Evolutionary conservation across 805 yeast genomes (phyloP).

Genomic region (Candida krabiensis): DNA sequence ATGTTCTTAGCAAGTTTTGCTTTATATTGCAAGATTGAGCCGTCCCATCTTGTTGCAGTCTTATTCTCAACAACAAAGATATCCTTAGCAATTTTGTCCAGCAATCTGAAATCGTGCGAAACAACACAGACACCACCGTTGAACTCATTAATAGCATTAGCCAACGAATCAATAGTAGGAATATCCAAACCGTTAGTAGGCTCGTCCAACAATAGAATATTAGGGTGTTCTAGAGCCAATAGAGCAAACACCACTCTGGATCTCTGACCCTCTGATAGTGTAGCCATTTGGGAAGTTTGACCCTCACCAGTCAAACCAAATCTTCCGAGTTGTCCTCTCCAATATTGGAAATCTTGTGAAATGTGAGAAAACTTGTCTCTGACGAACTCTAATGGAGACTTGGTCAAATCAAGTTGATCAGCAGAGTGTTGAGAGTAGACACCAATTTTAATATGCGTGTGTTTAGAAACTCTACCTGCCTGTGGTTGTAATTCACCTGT

Average conservation of each 20-base stretch:
- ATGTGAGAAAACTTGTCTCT: conserved; percentile 87
- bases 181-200: conserved; percentile 99
- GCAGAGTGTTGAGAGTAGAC: conserved; percentile 99
- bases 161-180: conserved; percentile 96
- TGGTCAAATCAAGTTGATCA: conserved; percentile 94
- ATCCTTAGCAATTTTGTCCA: conserved; percentile 96
- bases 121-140: conserved; percentile 99
- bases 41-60: conserved; percentile 97
- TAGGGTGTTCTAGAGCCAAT: conserved; percentile 92
- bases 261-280: conserved; percentile 98
- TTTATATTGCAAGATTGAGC: conserved; percentile 87
- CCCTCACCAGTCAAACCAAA: conserved; percentile 98
- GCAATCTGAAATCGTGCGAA: conserved; percentile 97
- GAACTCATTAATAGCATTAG: conserved; percentile 91
- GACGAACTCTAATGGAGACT: conserved; percentile 93
- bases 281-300: conserved; percentile 98
- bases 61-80: conserved; percentile 94
- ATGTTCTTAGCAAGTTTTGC: conserved; percentile 90
- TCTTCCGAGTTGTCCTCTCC: conserved; percentile 97
- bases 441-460: conserved; percentile 96
- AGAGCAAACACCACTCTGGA: conserved; percentile 98
- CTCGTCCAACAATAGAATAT: conserved; percentile 93
- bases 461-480: conserved; percentile 93
- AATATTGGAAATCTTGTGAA: conserved; percentile 97
- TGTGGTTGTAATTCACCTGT: conserved; percentile 92